Conservation (phyloP, 2,329 filamentous ascomycete species). For the Rachicladosporium sp. region DNA sequence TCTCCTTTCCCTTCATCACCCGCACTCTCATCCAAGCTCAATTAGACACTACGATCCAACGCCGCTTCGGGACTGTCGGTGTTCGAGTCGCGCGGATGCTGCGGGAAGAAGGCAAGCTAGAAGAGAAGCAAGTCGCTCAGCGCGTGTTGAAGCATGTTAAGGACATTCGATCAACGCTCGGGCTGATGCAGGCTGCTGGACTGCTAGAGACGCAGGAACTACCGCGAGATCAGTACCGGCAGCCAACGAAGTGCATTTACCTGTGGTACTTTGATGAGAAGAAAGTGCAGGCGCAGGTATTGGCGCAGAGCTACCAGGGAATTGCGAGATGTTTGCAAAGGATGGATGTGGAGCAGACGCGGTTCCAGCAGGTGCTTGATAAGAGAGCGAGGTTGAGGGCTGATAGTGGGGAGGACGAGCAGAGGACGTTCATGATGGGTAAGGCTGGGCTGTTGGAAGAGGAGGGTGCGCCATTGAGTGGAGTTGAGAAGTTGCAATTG, state of each 20-base stretch:
- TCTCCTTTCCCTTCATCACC: slow-evolving; percentile 67
- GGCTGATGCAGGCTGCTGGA: slow-evolving; percentile 60
- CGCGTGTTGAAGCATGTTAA: slow-evolving; percentile 73
- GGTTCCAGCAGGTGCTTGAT: slow-evolving; percentile 59
- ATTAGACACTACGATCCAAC: slow-evolving; percentile 68
- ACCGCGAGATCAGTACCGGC: slow-evolving; percentile 70
- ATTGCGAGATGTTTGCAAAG: slow-evolving; percentile 80
- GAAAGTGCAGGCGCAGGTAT: slow-evolving; percentile 53
- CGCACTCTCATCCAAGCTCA: slow-evolving; percentile 61
- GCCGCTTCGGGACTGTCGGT: slow-evolving; percentile 63
- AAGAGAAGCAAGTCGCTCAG: slow-evolving; percentile 77
- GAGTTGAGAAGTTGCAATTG: slow-evolving; percentile 56
- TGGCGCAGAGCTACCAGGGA: slow-evolving; percentile 77
- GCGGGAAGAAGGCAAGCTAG: slow-evolving; percentile 77
- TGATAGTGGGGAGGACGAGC: slow-evolving; percentile 1
- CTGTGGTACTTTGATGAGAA: slow-evolving; percentile 83
- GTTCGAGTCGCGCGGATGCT: slow-evolving; percentile 78
- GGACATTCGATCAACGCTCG: slow-evolving; percentile 49
- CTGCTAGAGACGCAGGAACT: slow-evolving; percentile 90
- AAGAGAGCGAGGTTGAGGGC: slow-evolving; percentile 60
- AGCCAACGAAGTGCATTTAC: slow-evolving; percentile 74
- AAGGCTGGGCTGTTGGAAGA: slow-evolving; percentile 6
- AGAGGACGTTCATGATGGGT: slow-evolving; percentile 5
- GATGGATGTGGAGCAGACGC: slow-evolving; percentile 60
- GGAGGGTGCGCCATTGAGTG: slow-evolving; percentile 3